Evolutionary conservation across 2,329 filamentous ascomycete species (phyloP).

Genomic region (Pseudohalonectria lignicola): DNA sequence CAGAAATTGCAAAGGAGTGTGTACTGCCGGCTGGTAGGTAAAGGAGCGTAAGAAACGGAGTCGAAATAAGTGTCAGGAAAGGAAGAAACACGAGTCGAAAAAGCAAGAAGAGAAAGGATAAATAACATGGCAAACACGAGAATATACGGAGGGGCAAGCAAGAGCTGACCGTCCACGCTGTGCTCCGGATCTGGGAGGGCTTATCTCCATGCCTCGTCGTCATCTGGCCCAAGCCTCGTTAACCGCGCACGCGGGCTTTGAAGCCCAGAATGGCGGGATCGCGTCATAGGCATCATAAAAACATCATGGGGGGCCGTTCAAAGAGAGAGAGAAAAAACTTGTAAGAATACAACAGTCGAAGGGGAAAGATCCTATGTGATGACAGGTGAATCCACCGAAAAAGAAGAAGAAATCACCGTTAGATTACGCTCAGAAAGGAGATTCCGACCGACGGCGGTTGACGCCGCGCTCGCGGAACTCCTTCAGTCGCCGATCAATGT

Average conservation of each 20-base stretch:
- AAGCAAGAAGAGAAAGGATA: neutral
- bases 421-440: conserved; percentile 27
- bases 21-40: too few relatives aligned
- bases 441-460: conserved; percentile 33
- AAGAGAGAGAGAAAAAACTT: conserved; percentile 1
- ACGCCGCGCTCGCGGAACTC: conserved; percentile 36
- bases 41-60: too few relatives aligned
- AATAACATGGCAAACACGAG: conserved; percentile 1
- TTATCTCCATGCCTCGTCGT: too few relatives aligned
- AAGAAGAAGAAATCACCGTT: neutral
- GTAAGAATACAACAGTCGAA: conserved; percentile 1
- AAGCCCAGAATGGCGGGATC: too few relatives aligned
- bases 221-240: too few relatives aligned
- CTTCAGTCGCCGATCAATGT: conserved; percentile 46
- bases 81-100: conserved; percentile 5
- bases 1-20: too few relatives aligned
- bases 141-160: too few relatives aligned
- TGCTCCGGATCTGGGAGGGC: too few relatives aligned
- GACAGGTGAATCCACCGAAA: neutral
- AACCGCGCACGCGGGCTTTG: too few relatives aligned
- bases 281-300: too few relatives aligned
- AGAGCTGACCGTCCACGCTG: too few relatives aligned
- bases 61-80: conserved; percentile 6
- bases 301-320: neutral
- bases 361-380: neutral